These are phyloP conservation scores for Trichoderma virens DNA, from an alignment of 495 filamentous ascomycete genomes.

Conservation along the genomic window DNA sequence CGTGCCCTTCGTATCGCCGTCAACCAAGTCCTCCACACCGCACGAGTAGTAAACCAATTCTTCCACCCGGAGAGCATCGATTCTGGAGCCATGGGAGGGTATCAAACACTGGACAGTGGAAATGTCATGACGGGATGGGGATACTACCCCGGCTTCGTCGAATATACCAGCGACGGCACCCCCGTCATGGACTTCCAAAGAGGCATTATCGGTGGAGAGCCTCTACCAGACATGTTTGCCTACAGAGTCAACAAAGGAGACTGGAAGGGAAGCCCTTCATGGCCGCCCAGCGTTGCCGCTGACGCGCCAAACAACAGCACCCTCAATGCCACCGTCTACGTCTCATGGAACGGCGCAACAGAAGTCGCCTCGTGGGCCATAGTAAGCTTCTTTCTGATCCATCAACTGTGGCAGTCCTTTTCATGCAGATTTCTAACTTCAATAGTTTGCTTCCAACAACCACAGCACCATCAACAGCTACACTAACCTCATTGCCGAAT, in stretches of 20 bases:
- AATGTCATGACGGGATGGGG: slow-evolving; percentile 45
- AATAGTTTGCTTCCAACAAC: slow-evolving; percentile 10
- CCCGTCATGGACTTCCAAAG: slow-evolving; percentile 20
- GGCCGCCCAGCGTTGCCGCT: slow-evolving; percentile 15
- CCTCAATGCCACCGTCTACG: slow-evolving; percentile 15
- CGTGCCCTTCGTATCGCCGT: slow-evolving; percentile 39
- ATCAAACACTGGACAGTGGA: slow-evolving; percentile 36
- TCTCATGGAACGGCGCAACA: slow-evolving; percentile 27
- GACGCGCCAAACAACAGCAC: slow-evolving; percentile 7
- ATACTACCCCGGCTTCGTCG: slow-evolving; percentile 38
- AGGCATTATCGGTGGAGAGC: slow-evolving; percentile 12
- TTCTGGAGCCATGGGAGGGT: slow-evolving; percentile 37
- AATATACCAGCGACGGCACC: slow-evolving; percentile 28
- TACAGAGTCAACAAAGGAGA: slow-evolving; percentile 22
- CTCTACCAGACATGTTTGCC: background rate
- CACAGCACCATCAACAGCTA: slow-evolving; percentile 13
- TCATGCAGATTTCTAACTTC: background rate
- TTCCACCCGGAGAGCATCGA: slow-evolving; percentile 16
- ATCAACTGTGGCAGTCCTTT: background rate
- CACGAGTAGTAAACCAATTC: slow-evolving; percentile 14
- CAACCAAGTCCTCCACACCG: slow-evolving; percentile 32
- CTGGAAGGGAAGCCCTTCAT: slow-evolving; percentile 18
- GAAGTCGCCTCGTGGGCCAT: slow-evolving; percentile 20
- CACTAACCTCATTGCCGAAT: background rate
- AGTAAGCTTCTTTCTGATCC: slow-evolving; percentile 11